phyloP scores from a whole-genome alignment of 306 rosid genomes.

The Corylus avellana region DNA sequence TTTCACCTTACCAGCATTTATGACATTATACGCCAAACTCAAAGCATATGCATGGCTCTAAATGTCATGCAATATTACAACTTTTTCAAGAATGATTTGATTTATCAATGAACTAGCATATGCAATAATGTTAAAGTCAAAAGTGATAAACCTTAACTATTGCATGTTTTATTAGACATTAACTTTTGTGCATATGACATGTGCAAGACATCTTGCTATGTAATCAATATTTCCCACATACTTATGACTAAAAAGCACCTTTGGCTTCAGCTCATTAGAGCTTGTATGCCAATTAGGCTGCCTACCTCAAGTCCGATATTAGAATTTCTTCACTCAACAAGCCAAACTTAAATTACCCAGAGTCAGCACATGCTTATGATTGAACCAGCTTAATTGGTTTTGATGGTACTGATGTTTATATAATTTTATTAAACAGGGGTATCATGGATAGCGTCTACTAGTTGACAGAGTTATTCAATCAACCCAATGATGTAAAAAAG shows the following conservation, averaged over 20 bases:
- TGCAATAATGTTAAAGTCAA: not conserved
- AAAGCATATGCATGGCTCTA: not conserved
- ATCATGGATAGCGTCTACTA: too few relatives aligned
- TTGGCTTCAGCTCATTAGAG: not conserved
- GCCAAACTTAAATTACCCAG: not conserved
- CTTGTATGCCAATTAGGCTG: not conserved
- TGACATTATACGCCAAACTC: not conserved
- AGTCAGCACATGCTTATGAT: not conserved
- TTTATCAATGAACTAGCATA: not conserved
- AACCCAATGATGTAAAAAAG: too few relatives aligned
- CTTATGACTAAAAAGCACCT: not conserved
- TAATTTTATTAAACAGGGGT: too few relatives aligned
- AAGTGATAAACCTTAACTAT: not conserved
- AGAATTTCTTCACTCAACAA: not conserved
- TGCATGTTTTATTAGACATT: not conserved
- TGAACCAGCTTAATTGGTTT: not conserved
- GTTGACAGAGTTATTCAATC: too few relatives aligned
- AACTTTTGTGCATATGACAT: not conserved
- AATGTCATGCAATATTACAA: not conserved
- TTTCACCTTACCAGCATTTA: not conserved
- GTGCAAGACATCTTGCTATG: not conserved
- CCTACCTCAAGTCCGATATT: not conserved
- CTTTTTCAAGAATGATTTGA: not conserved
- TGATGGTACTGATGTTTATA: not conserved
- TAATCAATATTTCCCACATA: not conserved